Conservation (phyloP, 2,329 filamentous ascomycete species). For the Pseudogymnoascus destructans region DNA sequence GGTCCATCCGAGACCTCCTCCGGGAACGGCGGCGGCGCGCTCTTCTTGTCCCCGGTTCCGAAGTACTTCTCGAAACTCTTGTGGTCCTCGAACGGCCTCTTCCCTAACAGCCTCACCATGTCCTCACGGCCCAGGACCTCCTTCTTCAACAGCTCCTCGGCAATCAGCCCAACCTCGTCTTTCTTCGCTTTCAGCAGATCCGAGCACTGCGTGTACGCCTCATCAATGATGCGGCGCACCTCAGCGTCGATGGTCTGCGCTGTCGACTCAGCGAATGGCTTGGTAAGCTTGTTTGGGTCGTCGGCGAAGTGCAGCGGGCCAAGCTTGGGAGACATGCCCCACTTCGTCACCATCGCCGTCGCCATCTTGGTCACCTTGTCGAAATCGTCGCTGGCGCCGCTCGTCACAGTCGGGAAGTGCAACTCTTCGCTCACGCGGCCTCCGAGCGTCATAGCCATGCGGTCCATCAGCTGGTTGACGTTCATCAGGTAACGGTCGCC, state of each 20-base stretch:
- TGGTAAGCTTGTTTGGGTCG: conserved; percentile 68
- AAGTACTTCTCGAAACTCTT: conserved; percentile 96
- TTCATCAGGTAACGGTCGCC: conserved; percentile 94
- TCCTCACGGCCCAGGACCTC: conserved; percentile 87
- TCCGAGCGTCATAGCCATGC: conserved; percentile 98
- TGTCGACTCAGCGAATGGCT: conserved; percentile 92
- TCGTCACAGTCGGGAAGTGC: conserved; percentile 93
- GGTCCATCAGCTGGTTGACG: conserved; percentile 90
- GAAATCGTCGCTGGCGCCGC: conserved; percentile 91
- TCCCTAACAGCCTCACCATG: conserved; percentile 76
- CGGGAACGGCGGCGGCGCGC: conserved; percentile 40
- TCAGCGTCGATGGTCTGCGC: conserved; percentile 85
- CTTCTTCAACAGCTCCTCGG: conserved; percentile 84
- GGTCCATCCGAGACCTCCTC: background rate
- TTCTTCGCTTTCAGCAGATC: conserved; percentile 76
- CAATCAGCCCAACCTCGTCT: conserved; percentile 74
- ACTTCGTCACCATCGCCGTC: conserved; percentile 97
- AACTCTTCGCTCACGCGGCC: conserved; percentile 91
- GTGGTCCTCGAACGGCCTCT: conserved; percentile 65
- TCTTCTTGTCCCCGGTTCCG: conserved; percentile 44
- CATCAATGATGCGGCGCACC: conserved; percentile 80
- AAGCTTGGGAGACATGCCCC: conserved; percentile 93
- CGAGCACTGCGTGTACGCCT: conserved; percentile 84
- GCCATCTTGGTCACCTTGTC: conserved; percentile 96
- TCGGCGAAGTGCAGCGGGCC: conserved; percentile 87